Evolutionary conservation across 2,329 filamentous ascomycete species (phyloP), one percentile per base, ranked within the genome.

Genomic region (Dendryphion nanum): DNA sequence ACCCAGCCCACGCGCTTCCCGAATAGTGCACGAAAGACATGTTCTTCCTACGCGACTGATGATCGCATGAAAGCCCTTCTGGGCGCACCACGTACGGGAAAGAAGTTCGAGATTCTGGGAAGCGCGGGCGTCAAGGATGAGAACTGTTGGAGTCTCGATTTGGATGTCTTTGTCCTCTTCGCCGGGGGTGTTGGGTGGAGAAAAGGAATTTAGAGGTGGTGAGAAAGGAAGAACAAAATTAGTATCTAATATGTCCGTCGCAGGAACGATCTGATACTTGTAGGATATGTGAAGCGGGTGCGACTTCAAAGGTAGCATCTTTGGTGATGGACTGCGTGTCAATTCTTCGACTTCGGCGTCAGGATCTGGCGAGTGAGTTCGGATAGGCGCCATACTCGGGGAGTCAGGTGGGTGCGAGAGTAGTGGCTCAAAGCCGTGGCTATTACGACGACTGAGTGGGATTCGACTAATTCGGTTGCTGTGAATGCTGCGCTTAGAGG

Each of bases 21-120:
- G 75, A n/a, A 91, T 78, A 28, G 83, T 84, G 63, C 86, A 91
- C 3, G 78, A 77, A 23, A 90, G 63, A 57, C 86, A 91, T 0
- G 83, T 85, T 44, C 84, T 73, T 47, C 79, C 77, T 26, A 75
- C 72, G 35, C 83, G 73, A 44, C 82, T 86, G 45, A 90, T 74
- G 14, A 90, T 59, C 16, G 86, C 85, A 58, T 89, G 85, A 74
- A 82, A 83, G 2, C 86, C 86, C 49, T 77, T 80, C 55, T 86
- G 81, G 1, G 85, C 82, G 58, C 86, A 90, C 48, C 87, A 73
- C 2, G 85, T 85, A 33, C 86, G 72, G 1, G 82, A 83, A 36
- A 90, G 66, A 6, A 89, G 75, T 63, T 89, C 84, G 56, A 85
- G 70, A 10, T 79, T 83, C 1, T 78, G 78, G 39, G 78, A 79